Percentiles rank a stretch among this genome's conserved stretches.
Evolutionary conservation across 352 stramenopile species (phyloP).

Genomic region (Blastocystis sp.): DNA sequence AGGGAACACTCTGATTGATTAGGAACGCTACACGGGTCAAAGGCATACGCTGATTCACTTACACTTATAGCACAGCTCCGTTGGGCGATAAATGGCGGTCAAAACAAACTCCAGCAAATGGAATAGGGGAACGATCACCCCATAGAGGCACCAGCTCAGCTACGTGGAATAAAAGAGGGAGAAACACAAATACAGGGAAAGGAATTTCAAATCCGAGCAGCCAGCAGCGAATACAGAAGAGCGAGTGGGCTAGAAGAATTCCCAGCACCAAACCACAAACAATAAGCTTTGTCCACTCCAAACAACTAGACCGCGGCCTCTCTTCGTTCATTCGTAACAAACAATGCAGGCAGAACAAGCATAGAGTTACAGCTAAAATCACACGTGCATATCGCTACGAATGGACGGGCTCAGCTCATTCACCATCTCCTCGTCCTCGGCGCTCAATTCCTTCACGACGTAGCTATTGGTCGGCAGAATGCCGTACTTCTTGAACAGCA

Average conservation of each 20-base stretch:
- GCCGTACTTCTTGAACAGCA: constrained; percentile 42
- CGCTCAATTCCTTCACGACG: constrained; percentile 12
- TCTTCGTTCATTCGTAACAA: not conserved
- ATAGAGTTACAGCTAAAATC: not conserved
- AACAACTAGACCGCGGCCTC: not conserved
- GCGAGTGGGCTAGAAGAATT: constrained; percentile 32
- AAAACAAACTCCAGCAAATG: constrained; percentile 69
- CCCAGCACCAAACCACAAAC: constrained; percentile 51
- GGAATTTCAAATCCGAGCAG: not conserved
- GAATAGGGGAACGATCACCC: constrained; percentile 39
- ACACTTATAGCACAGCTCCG: constrained; percentile 53
- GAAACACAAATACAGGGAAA: constrained; percentile 3
- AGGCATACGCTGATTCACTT: not conserved
- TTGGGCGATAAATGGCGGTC: constrained; percentile 65
- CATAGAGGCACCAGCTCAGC: constrained; percentile 67
- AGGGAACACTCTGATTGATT: constrained; percentile 60
- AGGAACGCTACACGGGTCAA: constrained; percentile 45
- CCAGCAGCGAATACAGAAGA: constrained; percentile 55
- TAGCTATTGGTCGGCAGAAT: constrained; percentile 51
- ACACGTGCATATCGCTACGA: not conserved
- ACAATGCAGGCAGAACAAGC: not conserved
- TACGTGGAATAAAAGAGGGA: not conserved
- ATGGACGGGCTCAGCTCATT: constrained; percentile 14
- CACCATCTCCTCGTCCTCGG: constrained; percentile 45
- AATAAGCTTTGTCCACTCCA: constrained; percentile 51